These are phyloP conservation scores for Capsella bursapastoris DNA, from an alignment of 345 rosid species.

Conservation along the genomic window DNA sequence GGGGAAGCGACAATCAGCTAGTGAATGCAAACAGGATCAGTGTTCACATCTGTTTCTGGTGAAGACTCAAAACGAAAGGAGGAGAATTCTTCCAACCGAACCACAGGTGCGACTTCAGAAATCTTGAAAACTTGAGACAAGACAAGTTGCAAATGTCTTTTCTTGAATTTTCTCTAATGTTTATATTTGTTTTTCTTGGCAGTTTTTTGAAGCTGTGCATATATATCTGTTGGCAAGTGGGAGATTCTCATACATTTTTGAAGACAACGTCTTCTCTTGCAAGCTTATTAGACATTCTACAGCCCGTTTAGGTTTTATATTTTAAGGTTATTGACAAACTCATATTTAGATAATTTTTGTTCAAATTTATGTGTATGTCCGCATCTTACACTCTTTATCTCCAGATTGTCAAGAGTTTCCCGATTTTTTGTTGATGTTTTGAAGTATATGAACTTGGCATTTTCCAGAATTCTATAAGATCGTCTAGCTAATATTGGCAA, in stretches of 20 bases:
- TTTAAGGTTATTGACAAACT: not conserved
- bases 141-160: conserved; percentile 8
- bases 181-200: conserved; percentile 11
- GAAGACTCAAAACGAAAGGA: conserved; percentile 29
- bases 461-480: not conserved
- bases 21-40: conserved; percentile 30
- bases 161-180: not conserved
- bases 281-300: conserved; percentile 12
- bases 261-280: conserved; percentile 27
- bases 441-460: not conserved
- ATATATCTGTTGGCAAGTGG: conserved; percentile 23
- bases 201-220: conserved; percentile 30
- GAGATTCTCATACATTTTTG: conserved; percentile 32
- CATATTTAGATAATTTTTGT: conserved; percentile 18
- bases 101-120: conserved; percentile 29
- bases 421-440: too few relatives aligned
- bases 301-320: conserved; percentile 6
- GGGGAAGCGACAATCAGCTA: conserved; percentile 68
- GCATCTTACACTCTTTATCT: conserved; percentile 10
- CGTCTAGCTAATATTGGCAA: not conserved
- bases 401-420: not conserved
- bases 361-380: conserved; percentile 12
- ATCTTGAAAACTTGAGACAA: conserved; percentile 8
- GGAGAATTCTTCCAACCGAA: conserved; percentile 30
- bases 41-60: conserved; percentile 22